Percentiles rank a stretch among this genome's conserved stretches.
These are phyloP conservation scores for Pelargonium nanum DNA, from an alignment of 345 rosid species.

Conservation along the genomic window DNA sequence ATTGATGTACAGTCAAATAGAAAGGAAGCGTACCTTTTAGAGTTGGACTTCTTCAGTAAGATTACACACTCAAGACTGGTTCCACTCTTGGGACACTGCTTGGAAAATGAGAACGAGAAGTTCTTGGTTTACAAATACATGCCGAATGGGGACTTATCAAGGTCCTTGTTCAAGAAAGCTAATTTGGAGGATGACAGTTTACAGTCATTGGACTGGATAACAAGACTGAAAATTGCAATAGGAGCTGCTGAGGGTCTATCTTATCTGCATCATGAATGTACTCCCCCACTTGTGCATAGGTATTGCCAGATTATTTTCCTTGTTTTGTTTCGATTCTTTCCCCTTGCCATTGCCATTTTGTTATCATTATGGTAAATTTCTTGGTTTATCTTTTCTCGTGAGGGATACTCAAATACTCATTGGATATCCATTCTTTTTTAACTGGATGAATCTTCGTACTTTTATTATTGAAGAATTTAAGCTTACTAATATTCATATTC, in stretches of 20 bases:
- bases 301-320: constrained; percentile 17
- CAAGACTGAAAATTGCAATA: constrained; percentile 85
- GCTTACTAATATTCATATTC: background rate
- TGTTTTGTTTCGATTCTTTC: constrained; percentile 7
- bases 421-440: background rate
- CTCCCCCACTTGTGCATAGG: constrained; percentile 89
- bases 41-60: constrained; percentile 76
- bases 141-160: constrained; percentile 81
- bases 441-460: background rate
- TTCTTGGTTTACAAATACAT: constrained; percentile 70
- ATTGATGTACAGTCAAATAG: constrained; percentile 40
- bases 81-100: constrained; percentile 76
- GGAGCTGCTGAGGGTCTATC: constrained; percentile 91
- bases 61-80: constrained; percentile 67
- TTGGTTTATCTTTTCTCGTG: background rate
- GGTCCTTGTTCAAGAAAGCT: constrained; percentile 58
- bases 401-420: background rate
- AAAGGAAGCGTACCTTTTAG: constrained; percentile 52
- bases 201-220: constrained; percentile 95
- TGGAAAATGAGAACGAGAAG: constrained; percentile 77
- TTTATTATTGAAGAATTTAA: too few relatives aligned
- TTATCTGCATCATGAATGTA: constrained; percentile 87
- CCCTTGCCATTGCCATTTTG: constrained; percentile 1
- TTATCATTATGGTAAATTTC: background rate
- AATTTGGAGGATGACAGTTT: constrained; percentile 54